These are phyloP conservation scores for Botrytis pseudocinerea DNA, from an alignment of 2,329 filamentous ascomycete genomes.

Conservation along the genomic window DNA sequence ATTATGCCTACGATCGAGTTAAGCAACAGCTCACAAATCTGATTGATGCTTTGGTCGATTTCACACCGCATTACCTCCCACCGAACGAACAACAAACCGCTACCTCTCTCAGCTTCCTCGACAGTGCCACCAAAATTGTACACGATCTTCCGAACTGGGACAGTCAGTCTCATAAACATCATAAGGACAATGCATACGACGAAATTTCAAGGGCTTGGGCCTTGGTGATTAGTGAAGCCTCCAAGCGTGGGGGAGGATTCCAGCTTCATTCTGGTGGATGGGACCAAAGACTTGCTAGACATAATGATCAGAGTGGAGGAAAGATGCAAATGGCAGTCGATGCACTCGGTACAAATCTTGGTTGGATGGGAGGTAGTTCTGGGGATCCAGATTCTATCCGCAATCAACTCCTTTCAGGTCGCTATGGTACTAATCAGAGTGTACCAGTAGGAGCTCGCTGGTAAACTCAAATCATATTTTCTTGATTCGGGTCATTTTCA, in stretches of 20 bases:
- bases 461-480: constrained; percentile 5
- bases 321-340: constrained; percentile 78
- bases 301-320: constrained; percentile 83
- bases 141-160: constrained; percentile 91
- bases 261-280: constrained; percentile 86
- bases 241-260: constrained; percentile 88
- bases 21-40: constrained; percentile 77
- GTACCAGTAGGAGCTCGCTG: constrained; percentile 64
- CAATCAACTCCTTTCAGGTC: constrained; percentile 61
- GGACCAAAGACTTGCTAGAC: constrained; percentile 83
- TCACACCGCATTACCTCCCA: constrained; percentile 92
- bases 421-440: constrained; percentile 53
- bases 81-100: constrained; percentile 85
- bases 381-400: constrained; percentile 57
- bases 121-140: constrained; percentile 86
- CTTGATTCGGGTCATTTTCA: background rate
- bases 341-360: constrained; percentile 71
- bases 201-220: constrained; percentile 95
- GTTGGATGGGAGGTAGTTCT: constrained; percentile 65
- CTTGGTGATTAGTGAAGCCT: constrained; percentile 83
- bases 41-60: constrained; percentile 87
- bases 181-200: constrained; percentile 95
- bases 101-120: constrained; percentile 81
- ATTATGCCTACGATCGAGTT: constrained; percentile 94
- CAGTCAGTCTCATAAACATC: constrained; percentile 80